Evolutionary conservation across 2,329 filamentous ascomycete genomes (phyloP).

Genomic region (Fusarium nematophilum): DNA sequence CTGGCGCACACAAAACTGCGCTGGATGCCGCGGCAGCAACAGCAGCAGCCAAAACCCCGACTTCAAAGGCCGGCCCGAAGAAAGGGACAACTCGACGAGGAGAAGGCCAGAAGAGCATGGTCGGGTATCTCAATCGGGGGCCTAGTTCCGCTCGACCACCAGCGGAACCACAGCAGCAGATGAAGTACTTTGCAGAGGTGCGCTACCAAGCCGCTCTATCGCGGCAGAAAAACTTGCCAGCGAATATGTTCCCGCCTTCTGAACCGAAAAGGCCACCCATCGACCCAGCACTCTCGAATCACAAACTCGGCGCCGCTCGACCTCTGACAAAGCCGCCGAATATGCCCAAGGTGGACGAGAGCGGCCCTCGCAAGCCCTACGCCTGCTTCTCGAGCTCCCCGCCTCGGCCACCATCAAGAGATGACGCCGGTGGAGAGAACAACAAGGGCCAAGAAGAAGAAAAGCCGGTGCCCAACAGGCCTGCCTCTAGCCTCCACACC

Average conservation of each 20-base stretch:
- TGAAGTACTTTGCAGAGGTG: constrained; percentile 33
- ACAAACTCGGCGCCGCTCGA: constrained; percentile 56
- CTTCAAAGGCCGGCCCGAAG: constrained; percentile 34
- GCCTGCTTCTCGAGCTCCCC: constrained; percentile 70
- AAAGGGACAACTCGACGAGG: constrained; percentile 48
- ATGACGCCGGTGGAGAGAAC: constrained; percentile 37
- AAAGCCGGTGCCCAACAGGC: constrained; percentile 46
- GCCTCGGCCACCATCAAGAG: constrained; percentile 43
- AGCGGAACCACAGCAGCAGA: constrained; percentile 23
- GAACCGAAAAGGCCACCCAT: constrained; percentile 38
- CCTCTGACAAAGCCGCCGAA: constrained; percentile 52
- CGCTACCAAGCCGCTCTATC: constrained; percentile 43
- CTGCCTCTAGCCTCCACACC: constrained; percentile 60
- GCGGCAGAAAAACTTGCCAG: constrained; percentile 28
- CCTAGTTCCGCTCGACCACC: constrained; percentile 23
- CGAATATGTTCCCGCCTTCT: not conserved
- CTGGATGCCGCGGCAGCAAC: constrained; percentile 43
- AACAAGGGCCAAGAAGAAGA: constrained; percentile 33
- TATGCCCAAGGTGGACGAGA: constrained; percentile 38
- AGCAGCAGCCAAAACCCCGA: constrained; percentile 23
- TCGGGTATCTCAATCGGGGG: constrained; percentile 53
- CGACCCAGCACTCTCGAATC: constrained; percentile 47
- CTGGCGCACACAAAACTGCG: constrained; percentile 63
- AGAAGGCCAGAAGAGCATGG: constrained; percentile 55
- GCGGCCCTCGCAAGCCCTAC: constrained; percentile 58